These are phyloP conservation scores for Colletotrichum tabaci DNA, from an alignment of 2,329 filamentous ascomycete species.

Conservation along the genomic window DNA sequence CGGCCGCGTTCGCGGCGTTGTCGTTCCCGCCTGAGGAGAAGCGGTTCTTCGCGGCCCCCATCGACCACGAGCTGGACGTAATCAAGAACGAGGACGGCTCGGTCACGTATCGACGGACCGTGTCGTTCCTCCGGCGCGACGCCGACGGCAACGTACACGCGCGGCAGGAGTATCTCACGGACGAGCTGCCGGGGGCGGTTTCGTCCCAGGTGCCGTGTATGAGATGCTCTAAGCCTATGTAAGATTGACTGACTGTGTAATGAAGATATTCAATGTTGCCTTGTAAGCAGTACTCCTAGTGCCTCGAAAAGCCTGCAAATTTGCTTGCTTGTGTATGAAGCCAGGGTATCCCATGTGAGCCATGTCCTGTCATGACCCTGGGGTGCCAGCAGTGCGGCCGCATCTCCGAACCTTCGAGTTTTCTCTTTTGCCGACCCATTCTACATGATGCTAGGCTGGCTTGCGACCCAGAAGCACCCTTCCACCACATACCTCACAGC, in stretches of 20 bases:
- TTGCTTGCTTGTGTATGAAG: too few species aligned
- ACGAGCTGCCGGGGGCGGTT: slow-evolving; percentile 13
- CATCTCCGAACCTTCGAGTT: too few species aligned
- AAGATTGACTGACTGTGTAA: neutral
- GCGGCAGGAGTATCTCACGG: slow-evolving; percentile 28
- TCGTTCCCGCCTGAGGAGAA: slow-evolving; percentile 25
- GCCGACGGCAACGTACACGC: neutral
- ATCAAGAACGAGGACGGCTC: slow-evolving; percentile 3
- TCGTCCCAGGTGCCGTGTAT: slow-evolving; percentile 18
- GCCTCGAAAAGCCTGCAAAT: too few species aligned
- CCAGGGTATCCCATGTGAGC: too few species aligned
- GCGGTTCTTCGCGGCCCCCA: slow-evolving; percentile 18
- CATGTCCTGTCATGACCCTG: too few species aligned
- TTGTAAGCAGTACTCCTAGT: too few species aligned
- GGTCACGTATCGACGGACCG: slow-evolving; percentile 25
- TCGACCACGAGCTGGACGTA: slow-evolving; percentile 29
- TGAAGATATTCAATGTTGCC: slow-evolving; percentile 2
- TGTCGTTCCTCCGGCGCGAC: slow-evolving; percentile 7
- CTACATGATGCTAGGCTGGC: too few species aligned
- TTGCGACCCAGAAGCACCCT: too few species aligned
- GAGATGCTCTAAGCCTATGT: slow-evolving; percentile 27
- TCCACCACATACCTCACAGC: too few species aligned
- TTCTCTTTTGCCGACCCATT: too few species aligned
- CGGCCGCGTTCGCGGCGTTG: slow-evolving; percentile 1
- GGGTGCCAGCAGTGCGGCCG: too few species aligned